A percentile compares a stretch with the other conserved stretches of the same genome.
Evolutionary conservation across 2,329 filamentous ascomycete species (phyloP).

Genomic region (Iodosphaeria phyllophila): DNA sequence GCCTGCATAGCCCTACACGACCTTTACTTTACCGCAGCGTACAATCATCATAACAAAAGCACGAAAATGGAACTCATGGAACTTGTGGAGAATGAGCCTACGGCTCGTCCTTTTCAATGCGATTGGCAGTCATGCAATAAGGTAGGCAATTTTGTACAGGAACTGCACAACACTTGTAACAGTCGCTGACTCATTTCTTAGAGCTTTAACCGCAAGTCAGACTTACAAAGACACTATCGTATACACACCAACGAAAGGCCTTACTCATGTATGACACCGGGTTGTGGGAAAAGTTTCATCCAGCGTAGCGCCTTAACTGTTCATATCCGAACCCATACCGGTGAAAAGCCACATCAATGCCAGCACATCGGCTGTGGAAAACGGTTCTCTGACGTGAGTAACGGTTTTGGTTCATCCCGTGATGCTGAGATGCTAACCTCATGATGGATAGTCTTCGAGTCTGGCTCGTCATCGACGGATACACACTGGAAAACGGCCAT

Average conservation of each 20-base stretch:
- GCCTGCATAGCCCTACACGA: slow-evolving; percentile 4
- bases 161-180: not conserved
- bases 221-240: slow-evolving; percentile 49
- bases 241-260: slow-evolving; percentile 57
- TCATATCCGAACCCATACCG: slow-evolving; percentile 51
- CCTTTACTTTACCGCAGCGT: not conserved
- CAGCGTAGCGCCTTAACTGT: slow-evolving; percentile 52
- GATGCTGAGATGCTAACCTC: too few species aligned
- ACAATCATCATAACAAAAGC: not conserved
- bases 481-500: slow-evolving; percentile 48
- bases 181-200: slow-evolving; percentile 13
- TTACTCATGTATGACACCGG: slow-evolving; percentile 39
- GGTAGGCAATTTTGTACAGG: slow-evolving; percentile 23
- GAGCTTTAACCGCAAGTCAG: slow-evolving; percentile 58
- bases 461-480: slow-evolving; percentile 46
- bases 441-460: slow-evolving; percentile 41
- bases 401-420: not conserved
- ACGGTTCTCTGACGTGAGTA: slow-evolving; percentile 48
- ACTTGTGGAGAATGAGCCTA: slow-evolving; percentile 44
- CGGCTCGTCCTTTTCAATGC: slow-evolving; percentile 43
- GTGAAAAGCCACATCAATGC: slow-evolving; percentile 54
- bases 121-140: slow-evolving; percentile 44
- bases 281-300: slow-evolving; percentile 53
- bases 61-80: slow-evolving; percentile 47
- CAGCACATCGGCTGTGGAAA: slow-evolving; percentile 47